A percentile compares a stretch with the other conserved stretches of the same genome.
Conservation (phyloP, 169 alveolate species). For the Babesia gibsoni region DNA sequence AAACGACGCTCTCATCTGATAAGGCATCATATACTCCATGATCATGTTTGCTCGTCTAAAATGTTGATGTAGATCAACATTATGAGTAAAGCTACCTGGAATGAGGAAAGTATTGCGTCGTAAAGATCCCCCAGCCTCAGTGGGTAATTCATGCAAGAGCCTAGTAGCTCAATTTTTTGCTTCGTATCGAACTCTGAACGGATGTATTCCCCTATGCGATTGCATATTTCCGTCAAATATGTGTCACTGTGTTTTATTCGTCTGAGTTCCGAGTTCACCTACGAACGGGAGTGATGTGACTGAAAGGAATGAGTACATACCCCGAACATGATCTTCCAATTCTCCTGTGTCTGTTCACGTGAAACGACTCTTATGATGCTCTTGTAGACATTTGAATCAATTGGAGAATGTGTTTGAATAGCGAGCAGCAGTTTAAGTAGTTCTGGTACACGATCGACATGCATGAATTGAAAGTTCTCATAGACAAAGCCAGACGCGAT, state of each 20-base stretch:
- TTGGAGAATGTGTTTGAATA: not conserved
- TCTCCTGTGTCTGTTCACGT: not conserved
- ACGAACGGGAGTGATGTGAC: not conserved
- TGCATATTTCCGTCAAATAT: constrained; percentile 7
- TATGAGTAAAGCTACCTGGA: not conserved
- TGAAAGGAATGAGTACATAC: not conserved
- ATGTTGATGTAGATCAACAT: not conserved
- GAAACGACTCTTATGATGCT: not conserved
- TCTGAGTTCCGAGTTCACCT: constrained; percentile 13
- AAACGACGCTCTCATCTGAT: not conserved
- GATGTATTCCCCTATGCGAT: not conserved
- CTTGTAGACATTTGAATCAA: not conserved
- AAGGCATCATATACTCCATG: too few relatives aligned
- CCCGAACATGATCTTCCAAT: not conserved
- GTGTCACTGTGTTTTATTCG: not conserved
- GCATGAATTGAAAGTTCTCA: not conserved
- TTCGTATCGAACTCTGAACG: not conserved
- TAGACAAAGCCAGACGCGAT: not conserved
- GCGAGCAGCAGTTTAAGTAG: not conserved
- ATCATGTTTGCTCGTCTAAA: too few relatives aligned
- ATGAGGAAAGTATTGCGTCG: constrained; percentile 12
- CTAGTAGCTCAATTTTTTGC: constrained; percentile 8
- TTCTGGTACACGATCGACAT: not conserved
- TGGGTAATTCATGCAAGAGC: not conserved
- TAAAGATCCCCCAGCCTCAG: constrained; percentile 7